Conservation (phyloP, 2,329 filamentous ascomycete genomes). For the Malbranchea zuffiana region DNA sequence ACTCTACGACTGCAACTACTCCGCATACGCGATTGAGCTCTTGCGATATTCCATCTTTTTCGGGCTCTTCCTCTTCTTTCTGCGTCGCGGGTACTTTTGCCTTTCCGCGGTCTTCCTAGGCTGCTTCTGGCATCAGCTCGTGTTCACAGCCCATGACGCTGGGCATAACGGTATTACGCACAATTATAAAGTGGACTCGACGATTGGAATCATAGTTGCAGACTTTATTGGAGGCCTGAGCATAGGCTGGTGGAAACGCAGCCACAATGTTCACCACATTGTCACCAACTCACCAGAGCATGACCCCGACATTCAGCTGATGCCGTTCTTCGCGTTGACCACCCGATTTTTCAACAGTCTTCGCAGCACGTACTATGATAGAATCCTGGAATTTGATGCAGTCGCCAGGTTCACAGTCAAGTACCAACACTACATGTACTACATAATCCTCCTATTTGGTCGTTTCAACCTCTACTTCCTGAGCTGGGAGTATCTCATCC, state of each 20-base stretch:
- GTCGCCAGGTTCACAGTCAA: conserved; percentile 57
- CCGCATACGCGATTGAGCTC: conserved; percentile 63
- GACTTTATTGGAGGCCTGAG: conserved; percentile 83
- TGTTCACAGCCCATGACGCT: conserved; percentile 88
- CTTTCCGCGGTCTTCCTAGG: conserved; percentile 65
- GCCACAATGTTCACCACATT: conserved; percentile 93
- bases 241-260: conserved; percentile 92
- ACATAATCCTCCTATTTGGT: conserved; percentile 65
- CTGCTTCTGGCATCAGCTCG: conserved; percentile 83
- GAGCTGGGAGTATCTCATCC: conserved; percentile 65
- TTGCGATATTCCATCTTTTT: conserved; percentile 64
- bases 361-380: conserved; percentile 71
- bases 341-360: conserved; percentile 65
- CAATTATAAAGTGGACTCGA: conserved; percentile 67
- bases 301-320: conserved; percentile 86
- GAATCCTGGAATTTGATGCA: conserved; percentile 64
- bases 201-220: conserved; percentile 81
- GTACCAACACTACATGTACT: conserved; percentile 72
- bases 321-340: conserved; percentile 78
- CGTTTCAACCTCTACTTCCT: conserved; percentile 79
- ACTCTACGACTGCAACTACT: conserved; percentile 75
- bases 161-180: conserved; percentile 97
- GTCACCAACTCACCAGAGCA: conserved; percentile 95
- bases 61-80: conserved; percentile 46
- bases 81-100: conserved; percentile 55